phyloP scores from a whole-genome alignment of 768 basidiomycete species.

The Rhizopogon rudus region DNA sequence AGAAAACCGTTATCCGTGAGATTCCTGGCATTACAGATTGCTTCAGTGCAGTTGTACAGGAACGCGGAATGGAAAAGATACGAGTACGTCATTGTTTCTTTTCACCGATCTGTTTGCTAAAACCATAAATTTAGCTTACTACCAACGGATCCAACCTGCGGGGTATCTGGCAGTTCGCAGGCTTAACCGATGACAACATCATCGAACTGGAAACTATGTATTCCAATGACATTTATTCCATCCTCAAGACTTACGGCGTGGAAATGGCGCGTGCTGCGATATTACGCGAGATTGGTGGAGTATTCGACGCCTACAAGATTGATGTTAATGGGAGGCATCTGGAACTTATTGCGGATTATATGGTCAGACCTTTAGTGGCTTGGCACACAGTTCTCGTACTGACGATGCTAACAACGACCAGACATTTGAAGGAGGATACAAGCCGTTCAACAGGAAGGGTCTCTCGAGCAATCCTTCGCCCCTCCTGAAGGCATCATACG shows the following conservation, averaged over 20 bases:
- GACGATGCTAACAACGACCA: conserved; percentile 24
- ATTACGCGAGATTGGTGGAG: conserved; percentile 83
- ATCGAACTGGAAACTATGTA: conserved; percentile 79
- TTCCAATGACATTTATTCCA: conserved; percentile 93
- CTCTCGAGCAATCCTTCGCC: conserved; percentile 93
- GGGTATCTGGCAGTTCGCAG: conserved; percentile 80
- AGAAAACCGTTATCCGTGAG: conserved; percentile 81
- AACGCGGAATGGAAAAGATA: conserved; percentile 44
- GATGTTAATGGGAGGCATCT: conserved; percentile 92
- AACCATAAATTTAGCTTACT: conserved; percentile 46
- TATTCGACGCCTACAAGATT: conserved; percentile 95
- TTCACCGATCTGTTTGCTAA: neutral
- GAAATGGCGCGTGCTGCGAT: conserved; percentile 94
- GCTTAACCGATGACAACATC: conserved; percentile 46
- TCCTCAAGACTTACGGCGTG: conserved; percentile 89
- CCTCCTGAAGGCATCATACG: conserved; percentile 94
- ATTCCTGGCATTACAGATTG: conserved; percentile 87
- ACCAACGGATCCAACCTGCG: conserved; percentile 93
- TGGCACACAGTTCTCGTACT: neutral
- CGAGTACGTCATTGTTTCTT: conserved; percentile 30
- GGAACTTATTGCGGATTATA: conserved; percentile 97
- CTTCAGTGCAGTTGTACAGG: conserved; percentile 57
- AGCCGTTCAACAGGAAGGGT: conserved; percentile 96
- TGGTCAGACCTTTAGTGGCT: conserved; percentile 53
- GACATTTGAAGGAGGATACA: conserved; percentile 98